A percentile compares a stretch with the other conserved stretches of the same genome.
Evolutionary conservation across 169 alveolate species (phyloP).

Genomic region (Amoebophrya sp.): DNA sequence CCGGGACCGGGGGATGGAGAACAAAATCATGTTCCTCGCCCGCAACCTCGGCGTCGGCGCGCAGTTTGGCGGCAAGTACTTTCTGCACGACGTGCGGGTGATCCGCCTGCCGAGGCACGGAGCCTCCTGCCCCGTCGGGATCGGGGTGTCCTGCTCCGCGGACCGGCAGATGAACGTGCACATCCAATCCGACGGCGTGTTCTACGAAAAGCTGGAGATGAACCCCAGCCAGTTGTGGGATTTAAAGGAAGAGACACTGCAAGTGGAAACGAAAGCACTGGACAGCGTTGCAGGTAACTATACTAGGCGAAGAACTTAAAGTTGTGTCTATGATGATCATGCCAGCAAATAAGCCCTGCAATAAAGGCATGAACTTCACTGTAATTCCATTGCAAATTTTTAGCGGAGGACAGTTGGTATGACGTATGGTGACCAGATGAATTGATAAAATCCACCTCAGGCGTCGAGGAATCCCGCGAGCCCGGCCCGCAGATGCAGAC

Average conservation of each 20-base stretch:
- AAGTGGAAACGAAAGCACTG: conserved; percentile 26
- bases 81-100: conserved; percentile 78
- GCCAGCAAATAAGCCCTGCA: no score
- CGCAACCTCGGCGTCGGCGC: conserved; percentile 78
- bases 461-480: no score
- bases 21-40: conserved; percentile 37
- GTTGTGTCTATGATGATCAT: background rate
- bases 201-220: conserved; percentile 68
- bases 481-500: conserved; percentile 49
- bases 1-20: conserved; percentile 66
- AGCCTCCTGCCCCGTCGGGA: conserved; percentile 78
- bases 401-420: no score
- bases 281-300: conserved; percentile 9
- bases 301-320: background rate
- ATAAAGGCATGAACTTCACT: no score
- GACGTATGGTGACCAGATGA: no score
- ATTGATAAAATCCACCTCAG: no score
- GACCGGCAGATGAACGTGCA: conserved; percentile 70
- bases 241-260: conserved; percentile 49
- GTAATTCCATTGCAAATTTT: no score
- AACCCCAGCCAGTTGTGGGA: conserved; percentile 64
- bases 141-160: conserved; percentile 84
- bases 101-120: conserved; percentile 79
- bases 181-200: conserved; percentile 54
- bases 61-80: conserved; percentile 82